Evolutionary conservation across 352 stramenopile species (phyloP).

Genomic region (Peronosclerospora sorghi): DNA sequence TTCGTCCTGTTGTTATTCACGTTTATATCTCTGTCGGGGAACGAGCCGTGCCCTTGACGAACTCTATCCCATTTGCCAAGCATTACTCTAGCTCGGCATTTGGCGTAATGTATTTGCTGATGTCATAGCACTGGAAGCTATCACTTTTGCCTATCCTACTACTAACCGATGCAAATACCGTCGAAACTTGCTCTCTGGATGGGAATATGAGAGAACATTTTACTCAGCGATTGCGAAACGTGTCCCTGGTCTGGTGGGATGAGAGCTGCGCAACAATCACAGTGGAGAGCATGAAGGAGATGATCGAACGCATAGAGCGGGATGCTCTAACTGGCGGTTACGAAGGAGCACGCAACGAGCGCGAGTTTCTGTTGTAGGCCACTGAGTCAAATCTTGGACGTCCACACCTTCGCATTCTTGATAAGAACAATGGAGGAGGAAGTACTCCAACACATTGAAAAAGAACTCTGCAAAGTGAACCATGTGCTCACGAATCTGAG

Average conservation of each 20-base stretch:
- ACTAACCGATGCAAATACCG: not conserved
- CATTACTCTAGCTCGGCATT: slow-evolving; percentile 19
- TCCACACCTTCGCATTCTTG: slow-evolving; percentile 33
- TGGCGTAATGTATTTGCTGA: too few species aligned
- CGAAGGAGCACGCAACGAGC: slow-evolving; percentile 19
- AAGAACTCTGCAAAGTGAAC: too few species aligned
- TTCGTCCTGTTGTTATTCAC: slow-evolving; percentile 45
- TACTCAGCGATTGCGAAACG: slow-evolving; percentile 45
- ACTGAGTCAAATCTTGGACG: slow-evolving; percentile 29
- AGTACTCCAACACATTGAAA: slow-evolving; percentile 9
- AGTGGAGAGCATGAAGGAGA: too few species aligned
- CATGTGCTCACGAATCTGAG: slow-evolving; percentile 5
- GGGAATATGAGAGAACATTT: slow-evolving; percentile 50
- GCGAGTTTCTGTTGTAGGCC: slow-evolving; percentile 35
- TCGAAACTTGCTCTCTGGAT: slow-evolving; percentile 25
- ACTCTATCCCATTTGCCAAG: slow-evolving; percentile 18
- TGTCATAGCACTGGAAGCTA: too few species aligned
- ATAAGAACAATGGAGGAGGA: slow-evolving; percentile 51
- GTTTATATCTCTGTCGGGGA: slow-evolving; percentile 44
- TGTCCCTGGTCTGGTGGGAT: too few species aligned
- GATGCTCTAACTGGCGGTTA: slow-evolving; percentile 1
- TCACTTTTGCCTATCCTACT: slow-evolving; percentile 18
- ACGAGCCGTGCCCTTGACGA: slow-evolving; percentile 42
- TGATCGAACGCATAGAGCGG: too few species aligned
- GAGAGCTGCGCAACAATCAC: too few species aligned